Evolutionary conservation across 202 grass and related monocot genomes (phyloP).

Genomic region (Eragrostis tef): DNA sequence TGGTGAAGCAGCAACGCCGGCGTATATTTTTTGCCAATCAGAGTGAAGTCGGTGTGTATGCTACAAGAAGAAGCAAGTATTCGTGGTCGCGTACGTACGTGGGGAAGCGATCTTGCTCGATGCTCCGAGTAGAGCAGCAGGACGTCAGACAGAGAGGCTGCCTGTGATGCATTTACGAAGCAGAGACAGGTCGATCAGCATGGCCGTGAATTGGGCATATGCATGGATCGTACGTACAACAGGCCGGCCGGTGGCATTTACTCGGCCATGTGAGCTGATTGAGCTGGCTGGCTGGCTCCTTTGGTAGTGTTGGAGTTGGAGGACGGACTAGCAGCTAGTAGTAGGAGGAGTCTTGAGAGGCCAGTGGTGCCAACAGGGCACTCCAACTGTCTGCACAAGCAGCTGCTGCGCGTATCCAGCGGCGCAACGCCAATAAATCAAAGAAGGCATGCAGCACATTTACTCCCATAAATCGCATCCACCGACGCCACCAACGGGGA

Average conservation of each 20-base stretch:
- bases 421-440: neutral
- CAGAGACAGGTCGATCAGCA: neutral
- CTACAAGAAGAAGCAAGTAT: too few species aligned
- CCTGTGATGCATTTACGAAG: neutral
- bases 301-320: neutral
- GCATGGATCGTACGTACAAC: neutral
- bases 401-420: neutral
- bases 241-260: neutral
- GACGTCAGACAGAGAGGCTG: neutral
- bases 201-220: neutral
- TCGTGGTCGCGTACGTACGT: too few species aligned
- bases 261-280: constrained; percentile 2
- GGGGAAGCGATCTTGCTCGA: too few species aligned
- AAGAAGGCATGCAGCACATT: constrained; percentile 9
- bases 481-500: neutral
- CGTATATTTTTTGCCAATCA: neutral
- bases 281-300: neutral
- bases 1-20: too few species aligned
- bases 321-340: too few species aligned
- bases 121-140: too few species aligned
- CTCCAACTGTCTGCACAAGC: neutral
- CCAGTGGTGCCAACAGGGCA: too few species aligned
- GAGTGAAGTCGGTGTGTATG: neutral
- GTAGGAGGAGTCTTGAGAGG: too few species aligned
- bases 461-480: constrained; percentile 27